Percentiles rank a stretch among this genome's conserved stretches.
phyloP scores from a whole-genome alignment of 495 filamentous ascomycete species.

The Aspergillus bertholletiae region DNA sequence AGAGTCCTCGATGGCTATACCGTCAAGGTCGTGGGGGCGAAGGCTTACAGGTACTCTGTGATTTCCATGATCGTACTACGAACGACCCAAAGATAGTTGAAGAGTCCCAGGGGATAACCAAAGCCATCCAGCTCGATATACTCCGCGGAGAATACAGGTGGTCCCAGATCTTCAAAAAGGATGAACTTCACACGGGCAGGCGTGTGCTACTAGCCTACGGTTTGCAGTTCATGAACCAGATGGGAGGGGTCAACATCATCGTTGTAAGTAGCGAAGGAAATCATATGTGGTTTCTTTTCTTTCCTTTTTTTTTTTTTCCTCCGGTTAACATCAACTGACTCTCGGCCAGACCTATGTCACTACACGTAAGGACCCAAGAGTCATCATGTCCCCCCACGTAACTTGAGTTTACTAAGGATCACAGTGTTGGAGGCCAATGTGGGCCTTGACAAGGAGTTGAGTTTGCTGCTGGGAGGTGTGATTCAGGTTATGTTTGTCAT shows the following conservation, averaged over 20 bases:
- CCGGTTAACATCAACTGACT: slow-evolving; percentile 2
- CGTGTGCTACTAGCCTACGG: slow-evolving; percentile 50
- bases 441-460: slow-evolving; percentile 41
- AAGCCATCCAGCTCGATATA: slow-evolving; percentile 41
- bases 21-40: slow-evolving; percentile 37
- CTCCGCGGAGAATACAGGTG: slow-evolving; percentile 41
- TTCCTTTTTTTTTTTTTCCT: background rate
- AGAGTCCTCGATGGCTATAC: slow-evolving; percentile 45
- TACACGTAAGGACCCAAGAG: slow-evolving; percentile 17
- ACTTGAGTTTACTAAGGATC: slow-evolving; percentile 1
- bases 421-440: slow-evolving; percentile 45
- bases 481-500: slow-evolving; percentile 38
- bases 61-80: slow-evolving; percentile 38
- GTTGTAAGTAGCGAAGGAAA: slow-evolving; percentile 28
- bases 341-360: slow-evolving; percentile 43
- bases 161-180: slow-evolving; percentile 45
- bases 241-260: slow-evolving; percentile 49
- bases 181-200: slow-evolving; percentile 48
- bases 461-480: slow-evolving; percentile 47
- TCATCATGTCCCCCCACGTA: background rate
- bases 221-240: slow-evolving; percentile 50
- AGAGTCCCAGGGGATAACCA: slow-evolving; percentile 43
- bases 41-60: slow-evolving; percentile 46
- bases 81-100: slow-evolving; percentile 40
- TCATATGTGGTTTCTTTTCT: background rate